phyloP scores from a whole-genome alignment of 2,329 filamentous ascomycete species.

The Stachybotrys elegans region DNA sequence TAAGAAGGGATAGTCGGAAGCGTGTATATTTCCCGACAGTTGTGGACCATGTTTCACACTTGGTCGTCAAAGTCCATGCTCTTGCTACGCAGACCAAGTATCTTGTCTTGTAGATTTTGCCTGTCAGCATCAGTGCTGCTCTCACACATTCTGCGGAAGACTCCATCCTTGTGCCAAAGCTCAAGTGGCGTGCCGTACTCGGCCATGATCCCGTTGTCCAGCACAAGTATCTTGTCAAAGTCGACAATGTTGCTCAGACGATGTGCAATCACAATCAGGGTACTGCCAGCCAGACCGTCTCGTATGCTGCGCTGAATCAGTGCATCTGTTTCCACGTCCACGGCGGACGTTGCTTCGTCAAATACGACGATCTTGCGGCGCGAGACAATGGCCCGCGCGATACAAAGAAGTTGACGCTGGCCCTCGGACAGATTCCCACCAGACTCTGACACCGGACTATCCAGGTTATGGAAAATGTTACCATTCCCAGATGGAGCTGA shows the following conservation, averaged over 20 bases:
- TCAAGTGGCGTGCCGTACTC: conserved; percentile 56
- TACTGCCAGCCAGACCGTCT: conserved; percentile 55
- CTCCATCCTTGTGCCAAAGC: conserved; percentile 38
- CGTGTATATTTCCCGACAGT: no score
- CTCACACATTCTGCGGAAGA: background rate
- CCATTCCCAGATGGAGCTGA: background rate
- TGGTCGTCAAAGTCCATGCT: no score
- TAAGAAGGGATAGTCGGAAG: no score
- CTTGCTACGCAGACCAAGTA: no score
- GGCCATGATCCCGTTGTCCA: conserved; percentile 50
- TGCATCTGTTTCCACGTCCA: conserved; percentile 62
- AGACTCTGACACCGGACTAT: conserved; percentile 54
- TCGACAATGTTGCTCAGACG: conserved; percentile 62
- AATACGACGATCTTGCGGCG: conserved; percentile 63
- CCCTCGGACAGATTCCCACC: conserved; percentile 40
- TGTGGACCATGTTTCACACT: no score
- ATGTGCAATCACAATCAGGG: conserved; percentile 62
- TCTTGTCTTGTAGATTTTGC: background rate
- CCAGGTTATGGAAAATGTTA: conserved; percentile 53
- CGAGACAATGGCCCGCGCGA: conserved; percentile 58
- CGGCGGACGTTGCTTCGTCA: conserved; percentile 64
- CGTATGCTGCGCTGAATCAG: conserved; percentile 61
- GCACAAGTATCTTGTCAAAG: conserved; percentile 60
- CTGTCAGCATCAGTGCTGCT: background rate
- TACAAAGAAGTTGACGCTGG: conserved; percentile 51